Evolutionary conservation across 768 basidiomycete species (phyloP).

Genomic region (Mycena sanguinolenta): DNA sequence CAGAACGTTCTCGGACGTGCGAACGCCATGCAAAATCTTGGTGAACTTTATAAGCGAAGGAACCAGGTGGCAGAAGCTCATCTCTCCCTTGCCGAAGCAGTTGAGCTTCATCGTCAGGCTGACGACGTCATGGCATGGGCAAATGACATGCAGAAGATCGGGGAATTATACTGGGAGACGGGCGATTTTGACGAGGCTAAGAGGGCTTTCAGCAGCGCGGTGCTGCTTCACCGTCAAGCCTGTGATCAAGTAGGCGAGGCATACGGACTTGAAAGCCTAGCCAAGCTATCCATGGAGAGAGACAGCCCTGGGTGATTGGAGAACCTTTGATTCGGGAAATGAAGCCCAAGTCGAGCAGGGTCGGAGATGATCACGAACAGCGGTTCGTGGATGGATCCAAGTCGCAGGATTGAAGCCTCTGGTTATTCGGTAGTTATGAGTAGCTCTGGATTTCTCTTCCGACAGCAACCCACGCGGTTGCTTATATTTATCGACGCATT

Average conservation of each 20-base stretch:
- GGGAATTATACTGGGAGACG: conserved; percentile 17
- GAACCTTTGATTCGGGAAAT: conserved; percentile 15
- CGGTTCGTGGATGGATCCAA: conserved; percentile 11
- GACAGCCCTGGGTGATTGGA: background rate
- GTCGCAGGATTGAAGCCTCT: conserved; percentile 14
- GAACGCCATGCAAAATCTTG: conserved; percentile 34
- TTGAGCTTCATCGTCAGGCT: conserved; percentile 36
- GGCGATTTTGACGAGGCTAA: conserved; percentile 25
- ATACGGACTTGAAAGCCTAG: conserved; percentile 25
- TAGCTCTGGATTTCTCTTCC: background rate
- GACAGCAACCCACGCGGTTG: background rate
- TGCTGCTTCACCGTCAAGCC: conserved; percentile 29
- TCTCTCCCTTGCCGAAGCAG: conserved; percentile 29
- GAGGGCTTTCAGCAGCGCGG: conserved; percentile 26
- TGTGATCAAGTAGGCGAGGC: conserved; percentile 28
- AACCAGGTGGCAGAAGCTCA: conserved; percentile 34
- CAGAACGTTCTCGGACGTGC: conserved; percentile 37
- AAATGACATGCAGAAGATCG: conserved; percentile 32
- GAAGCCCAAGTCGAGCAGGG: conserved; percentile 13
- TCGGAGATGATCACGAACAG: conserved; percentile 2
- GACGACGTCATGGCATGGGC: conserved; percentile 31
- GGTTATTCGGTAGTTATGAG: conserved; percentile 4
- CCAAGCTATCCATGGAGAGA: conserved; percentile 21
- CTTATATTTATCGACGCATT: conserved; percentile 10
- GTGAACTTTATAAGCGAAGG: conserved; percentile 27